phyloP scores from a whole-genome alignment of 1,284 basidiomycete species.

The Sanghuangporus baumii region DNA sequence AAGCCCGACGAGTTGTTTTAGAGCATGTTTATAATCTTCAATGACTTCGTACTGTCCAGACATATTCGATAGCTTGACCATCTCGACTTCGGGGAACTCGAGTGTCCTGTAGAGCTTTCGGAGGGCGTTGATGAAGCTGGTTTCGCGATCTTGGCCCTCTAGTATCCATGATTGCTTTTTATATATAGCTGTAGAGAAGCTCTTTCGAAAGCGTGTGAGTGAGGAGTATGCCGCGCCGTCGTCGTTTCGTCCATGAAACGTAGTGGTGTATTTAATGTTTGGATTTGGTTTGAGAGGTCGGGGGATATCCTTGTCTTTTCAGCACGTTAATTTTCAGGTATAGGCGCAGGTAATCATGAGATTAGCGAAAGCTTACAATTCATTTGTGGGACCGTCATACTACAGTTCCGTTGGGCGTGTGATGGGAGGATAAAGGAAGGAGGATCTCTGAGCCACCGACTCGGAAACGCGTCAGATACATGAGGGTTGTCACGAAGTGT shows the following conservation, averaged over 20 bases:
- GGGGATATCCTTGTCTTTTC: background rate
- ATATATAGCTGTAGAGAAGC: background rate
- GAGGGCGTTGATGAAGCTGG: background rate
- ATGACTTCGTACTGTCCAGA: background rate
- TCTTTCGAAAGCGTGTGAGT: background rate
- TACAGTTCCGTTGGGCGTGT: background rate
- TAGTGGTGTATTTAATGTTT: background rate
- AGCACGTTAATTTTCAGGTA: background rate
- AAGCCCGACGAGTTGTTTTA: background rate
- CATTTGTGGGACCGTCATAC: background rate
- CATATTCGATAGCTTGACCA: background rate
- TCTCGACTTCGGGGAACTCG: background rate
- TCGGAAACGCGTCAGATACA: background rate
- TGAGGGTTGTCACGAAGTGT: background rate
- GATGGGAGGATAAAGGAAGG: background rate
- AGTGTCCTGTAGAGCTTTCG: background rate
- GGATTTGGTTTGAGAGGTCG: background rate
- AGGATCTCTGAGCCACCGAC: background rate
- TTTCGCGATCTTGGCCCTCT: slow-evolving; percentile 8
- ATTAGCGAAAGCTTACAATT: background rate
- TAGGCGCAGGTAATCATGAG: background rate
- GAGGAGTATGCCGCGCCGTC: background rate
- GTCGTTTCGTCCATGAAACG: background rate
- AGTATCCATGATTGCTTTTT: background rate
- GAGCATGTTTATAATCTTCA: background rate